Percentiles rank a stretch among this genome's conserved stretches.
Conservation (phyloP, 352 stramenopile genomes). For the Globisporangium orthogonon region DNA sequence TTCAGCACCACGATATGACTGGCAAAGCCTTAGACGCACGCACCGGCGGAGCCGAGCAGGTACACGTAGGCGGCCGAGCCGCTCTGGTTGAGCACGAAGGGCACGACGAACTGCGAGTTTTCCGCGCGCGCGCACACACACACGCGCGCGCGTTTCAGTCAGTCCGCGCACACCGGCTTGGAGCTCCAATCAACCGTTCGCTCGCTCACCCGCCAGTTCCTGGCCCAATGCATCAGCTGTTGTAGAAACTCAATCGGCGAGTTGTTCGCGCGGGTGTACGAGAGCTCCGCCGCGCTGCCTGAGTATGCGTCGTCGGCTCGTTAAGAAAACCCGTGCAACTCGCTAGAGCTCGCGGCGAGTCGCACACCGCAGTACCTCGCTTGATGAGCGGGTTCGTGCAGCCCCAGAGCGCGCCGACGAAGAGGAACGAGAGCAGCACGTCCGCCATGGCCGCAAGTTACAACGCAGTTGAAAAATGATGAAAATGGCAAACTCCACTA, state of each 20-base stretch:
- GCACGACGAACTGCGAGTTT: constrained; percentile 58
- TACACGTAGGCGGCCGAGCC: constrained; percentile 78
- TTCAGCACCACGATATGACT: too few relatives aligned
- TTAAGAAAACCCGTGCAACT: too few relatives aligned
- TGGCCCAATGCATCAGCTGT: constrained; percentile 38
- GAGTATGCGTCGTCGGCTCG: neutral
- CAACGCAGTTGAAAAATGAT: neutral
- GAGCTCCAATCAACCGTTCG: neutral
- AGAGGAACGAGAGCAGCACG: constrained; percentile 63
- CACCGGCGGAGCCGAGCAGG: constrained; percentile 66
- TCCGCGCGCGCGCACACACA: neutral
- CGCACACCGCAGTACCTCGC: constrained; percentile 24
- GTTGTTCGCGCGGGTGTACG: constrained; percentile 62
- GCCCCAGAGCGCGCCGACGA: constrained; percentile 81
- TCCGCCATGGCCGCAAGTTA: neutral
- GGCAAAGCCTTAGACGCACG: neutral
- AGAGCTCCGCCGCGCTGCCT: constrained; percentile 45
- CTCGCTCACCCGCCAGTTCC: constrained; percentile 64
- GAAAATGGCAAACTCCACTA: too few relatives aligned
- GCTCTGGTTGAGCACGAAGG: constrained; percentile 79
- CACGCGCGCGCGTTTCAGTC: neutral
- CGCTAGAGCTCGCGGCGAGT: too few relatives aligned
- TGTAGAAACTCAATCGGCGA: constrained; percentile 37
- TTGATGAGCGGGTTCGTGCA: constrained; percentile 87
- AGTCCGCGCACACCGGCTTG: neutral